Conservation (phyloP, 345 rosid species). For the Populus tremula region DNA sequence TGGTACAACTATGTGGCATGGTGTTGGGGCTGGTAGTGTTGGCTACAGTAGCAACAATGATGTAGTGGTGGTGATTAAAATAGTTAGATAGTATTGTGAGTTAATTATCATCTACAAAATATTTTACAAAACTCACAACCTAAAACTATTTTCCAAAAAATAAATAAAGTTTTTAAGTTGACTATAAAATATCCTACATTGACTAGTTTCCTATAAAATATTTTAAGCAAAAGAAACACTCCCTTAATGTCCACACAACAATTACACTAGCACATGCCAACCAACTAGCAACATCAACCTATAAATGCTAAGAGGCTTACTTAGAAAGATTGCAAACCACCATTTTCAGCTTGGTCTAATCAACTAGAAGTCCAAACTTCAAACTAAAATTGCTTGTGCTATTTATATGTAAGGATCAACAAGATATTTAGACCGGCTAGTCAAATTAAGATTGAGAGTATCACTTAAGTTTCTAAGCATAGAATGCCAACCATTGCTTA, state of each 20-base stretch:
- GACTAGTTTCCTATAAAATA: background rate
- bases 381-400: background rate
- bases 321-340: background rate
- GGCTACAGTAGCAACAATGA: too few species aligned
- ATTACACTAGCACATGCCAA: background rate
- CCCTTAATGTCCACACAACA: background rate
- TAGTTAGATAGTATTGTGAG: background rate
- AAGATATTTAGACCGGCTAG: background rate
- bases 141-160: background rate
- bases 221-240: background rate
- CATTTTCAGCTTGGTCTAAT: background rate
- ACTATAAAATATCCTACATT: background rate
- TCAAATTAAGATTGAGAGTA: background rate
- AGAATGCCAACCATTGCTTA: background rate
- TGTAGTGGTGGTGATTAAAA: background rate
- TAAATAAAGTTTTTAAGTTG: background rate
- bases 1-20: too few species aligned
- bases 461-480: background rate
- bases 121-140: background rate
- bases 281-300: background rate
- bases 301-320: background rate
- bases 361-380: background rate
- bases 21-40: too few species aligned
- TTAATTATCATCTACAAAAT: background rate
- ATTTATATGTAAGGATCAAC: background rate